Percentiles rank a stretch among this genome's conserved stretches.
phyloP scores from a whole-genome alignment of 805 yeast genomes.

The Debaryomyces tyrocola region DNA sequence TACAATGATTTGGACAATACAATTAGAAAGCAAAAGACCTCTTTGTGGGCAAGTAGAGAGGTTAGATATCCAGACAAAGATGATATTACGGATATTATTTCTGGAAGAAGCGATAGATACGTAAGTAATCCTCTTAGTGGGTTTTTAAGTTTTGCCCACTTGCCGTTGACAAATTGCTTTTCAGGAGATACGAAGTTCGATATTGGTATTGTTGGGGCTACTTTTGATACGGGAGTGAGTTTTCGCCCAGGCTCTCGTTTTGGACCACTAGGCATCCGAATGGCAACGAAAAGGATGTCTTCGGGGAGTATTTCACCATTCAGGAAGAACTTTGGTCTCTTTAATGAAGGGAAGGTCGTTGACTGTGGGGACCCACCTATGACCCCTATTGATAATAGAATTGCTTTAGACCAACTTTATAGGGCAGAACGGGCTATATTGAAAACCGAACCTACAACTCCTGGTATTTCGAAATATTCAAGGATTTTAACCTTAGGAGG shows the following conservation, averaged over 20 bases:
- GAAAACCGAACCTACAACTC: slow-evolving; percentile 13
- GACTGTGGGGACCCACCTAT: slow-evolving; percentile 74
- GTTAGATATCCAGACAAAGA: slow-evolving; percentile 31
- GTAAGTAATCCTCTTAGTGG: slow-evolving; percentile 42
- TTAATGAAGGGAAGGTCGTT: slow-evolving; percentile 42
- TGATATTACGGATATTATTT: slow-evolving; percentile 34
- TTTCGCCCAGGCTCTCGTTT: slow-evolving; percentile 60
- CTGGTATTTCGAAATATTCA: slow-evolving; percentile 4
- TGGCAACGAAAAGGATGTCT: slow-evolving; percentile 6
- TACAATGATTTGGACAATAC: not conserved
- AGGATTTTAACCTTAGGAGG: slow-evolving; percentile 13
- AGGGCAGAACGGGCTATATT: slow-evolving; percentile 52
- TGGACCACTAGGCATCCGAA: slow-evolving; percentile 55
- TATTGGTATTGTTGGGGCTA: slow-evolving; percentile 59
- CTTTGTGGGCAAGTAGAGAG: not conserved
- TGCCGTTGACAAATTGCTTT: slow-evolving; percentile 20
- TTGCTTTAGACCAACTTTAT: slow-evolving; percentile 65
- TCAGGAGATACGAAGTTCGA: slow-evolving; percentile 26
- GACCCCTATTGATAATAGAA: slow-evolving; percentile 64
- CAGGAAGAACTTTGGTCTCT: slow-evolving; percentile 36
- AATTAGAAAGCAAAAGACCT: not conserved
- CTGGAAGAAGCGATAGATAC: slow-evolving; percentile 37
- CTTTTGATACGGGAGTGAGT: slow-evolving; percentile 58
- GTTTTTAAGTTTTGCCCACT: slow-evolving; percentile 27
- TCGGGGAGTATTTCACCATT: slow-evolving; percentile 4